Evolutionary conservation across 2,329 filamentous ascomycete genomes (phyloP).

Genomic region (Sodiomyces alkalinus): DNA sequence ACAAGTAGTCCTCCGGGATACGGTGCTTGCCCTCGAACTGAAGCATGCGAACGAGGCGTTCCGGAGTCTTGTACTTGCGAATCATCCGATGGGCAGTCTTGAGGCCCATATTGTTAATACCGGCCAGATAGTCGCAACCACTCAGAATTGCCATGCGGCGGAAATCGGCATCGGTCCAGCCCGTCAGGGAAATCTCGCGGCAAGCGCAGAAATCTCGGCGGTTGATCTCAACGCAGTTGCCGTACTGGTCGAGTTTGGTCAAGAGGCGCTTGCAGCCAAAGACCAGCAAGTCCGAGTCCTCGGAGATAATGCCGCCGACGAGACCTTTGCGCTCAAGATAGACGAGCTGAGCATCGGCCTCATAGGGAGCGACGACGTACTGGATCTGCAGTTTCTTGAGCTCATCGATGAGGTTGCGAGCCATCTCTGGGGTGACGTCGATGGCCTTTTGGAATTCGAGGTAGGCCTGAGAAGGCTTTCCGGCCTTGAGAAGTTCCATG

Average conservation of each 20-base stretch:
- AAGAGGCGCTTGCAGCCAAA: constrained; percentile 84
- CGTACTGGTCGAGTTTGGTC: constrained; percentile 89
- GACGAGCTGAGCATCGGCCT: constrained; percentile 91
- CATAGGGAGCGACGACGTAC: constrained; percentile 91
- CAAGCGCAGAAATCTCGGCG: constrained; percentile 79
- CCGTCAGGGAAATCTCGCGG: constrained; percentile 73
- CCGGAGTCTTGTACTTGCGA: constrained; percentile 76
- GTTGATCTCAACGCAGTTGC: constrained; percentile 83
- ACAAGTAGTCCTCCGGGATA: constrained; percentile 68
- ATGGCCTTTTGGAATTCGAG: constrained; percentile 87
- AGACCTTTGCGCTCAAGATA: constrained; percentile 80
- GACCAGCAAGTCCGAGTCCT: constrained; percentile 90
- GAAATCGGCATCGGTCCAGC: constrained; percentile 87
- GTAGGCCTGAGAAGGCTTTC: constrained; percentile 66
- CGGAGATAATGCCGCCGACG: constrained; percentile 78
- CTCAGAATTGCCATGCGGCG: constrained; percentile 91
- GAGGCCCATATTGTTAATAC: constrained; percentile 71
- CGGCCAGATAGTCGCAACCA: constrained; percentile 88
- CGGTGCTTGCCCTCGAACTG: constrained; percentile 79
- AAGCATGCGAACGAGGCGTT: constrained; percentile 65
- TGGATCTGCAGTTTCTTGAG: constrained; percentile 66
- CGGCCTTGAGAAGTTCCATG: constrained; percentile 65
- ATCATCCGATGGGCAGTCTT: constrained; percentile 89
- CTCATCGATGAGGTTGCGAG: constrained; percentile 77
- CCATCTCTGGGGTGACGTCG: constrained; percentile 94